Evolutionary conservation across 345 rosid genomes (phyloP), one percentile per base, ranked within the genome.

Genomic region (Camelina laxa): DNA sequence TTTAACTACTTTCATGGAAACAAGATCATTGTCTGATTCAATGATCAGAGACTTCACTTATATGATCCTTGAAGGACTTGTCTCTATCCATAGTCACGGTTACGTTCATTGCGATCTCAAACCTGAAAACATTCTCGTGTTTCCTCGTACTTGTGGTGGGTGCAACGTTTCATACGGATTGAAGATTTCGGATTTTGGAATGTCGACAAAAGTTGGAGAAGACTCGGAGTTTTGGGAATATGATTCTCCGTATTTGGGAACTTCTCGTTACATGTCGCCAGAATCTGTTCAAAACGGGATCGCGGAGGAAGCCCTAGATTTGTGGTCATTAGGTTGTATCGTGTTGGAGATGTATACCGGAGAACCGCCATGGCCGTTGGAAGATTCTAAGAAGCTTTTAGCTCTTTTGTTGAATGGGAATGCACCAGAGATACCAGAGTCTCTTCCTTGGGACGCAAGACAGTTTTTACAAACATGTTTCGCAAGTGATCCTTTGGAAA

Each of bases 51-150:
- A 68, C 21, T 60, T 68, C 35, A 70, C 80, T 42, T 20, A 17
- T 31, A 76, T 76, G 75, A 76, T 76, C 36, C 75, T 76, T 11
- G 38, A 70, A 57, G 74, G 74, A 9, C 66, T 70, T 41, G 64
- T 21, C 6, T 56, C 55, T 9, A 8, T 70, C 15, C 74, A 70
- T 47, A 33, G 12, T 7, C 50, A 16, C 7, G 80, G 80, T 6
- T 76, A 69, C 30, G 71, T 76, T 5, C 75, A 76, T 22, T 76
- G 75, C 22, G 75, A 76, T 56, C 75, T 76, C n/a, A 76, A 76
- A 45, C 75, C 65, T 0, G 75, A 15, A 1, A 76, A 76, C 19
- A 60, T 69, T 16, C 71, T 64, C 3, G 56, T 73, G 30, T 54
- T 73, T 38, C 63, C 77, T 17, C 63, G 63, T 59, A 2, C 63